Conservation (phyloP, 495 filamentous ascomycete species). For the Penicillium arizonense region DNA sequence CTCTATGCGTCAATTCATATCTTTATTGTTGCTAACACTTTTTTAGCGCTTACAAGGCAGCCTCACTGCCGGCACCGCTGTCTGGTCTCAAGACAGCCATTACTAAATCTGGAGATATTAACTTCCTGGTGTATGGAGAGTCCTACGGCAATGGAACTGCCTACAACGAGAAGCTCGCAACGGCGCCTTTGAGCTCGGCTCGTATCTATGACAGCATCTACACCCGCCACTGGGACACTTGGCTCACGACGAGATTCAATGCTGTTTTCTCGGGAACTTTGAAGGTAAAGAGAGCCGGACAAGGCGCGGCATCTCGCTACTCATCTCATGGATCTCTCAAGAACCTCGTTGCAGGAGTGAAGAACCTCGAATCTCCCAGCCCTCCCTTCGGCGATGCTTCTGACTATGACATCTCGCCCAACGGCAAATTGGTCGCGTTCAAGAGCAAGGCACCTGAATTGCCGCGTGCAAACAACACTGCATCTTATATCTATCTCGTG, state of each 20-base stretch:
- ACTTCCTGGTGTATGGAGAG: conserved; percentile 59
- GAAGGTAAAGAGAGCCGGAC: conserved; percentile 13
- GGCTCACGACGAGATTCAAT: conserved; percentile 50
- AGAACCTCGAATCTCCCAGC: conserved; percentile 45
- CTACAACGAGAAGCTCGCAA: conserved; percentile 57
- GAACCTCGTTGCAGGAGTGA: conserved; percentile 43
- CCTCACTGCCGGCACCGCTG: conserved; percentile 57
- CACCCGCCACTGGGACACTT: conserved; percentile 76
- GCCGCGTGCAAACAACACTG: conserved; percentile 37
- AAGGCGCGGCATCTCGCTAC: conserved; percentile 17
- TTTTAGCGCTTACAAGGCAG: conserved; percentile 49
- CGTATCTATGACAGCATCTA: conserved; percentile 70
- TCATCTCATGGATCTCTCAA: conserved; percentile 20
- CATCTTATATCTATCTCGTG: conserved; percentile 38
- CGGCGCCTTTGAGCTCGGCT: conserved; percentile 55
- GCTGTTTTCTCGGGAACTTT: conserved; percentile 47
- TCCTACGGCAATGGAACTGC: conserved; percentile 60
- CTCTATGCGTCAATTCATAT: neutral
- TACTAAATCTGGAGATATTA: conserved; percentile 53
- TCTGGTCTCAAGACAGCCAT: conserved; percentile 63
- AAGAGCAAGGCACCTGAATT: conserved; percentile 43
- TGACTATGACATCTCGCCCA: conserved; percentile 41
- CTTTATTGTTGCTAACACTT: neutral
- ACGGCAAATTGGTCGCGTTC: conserved; percentile 41
- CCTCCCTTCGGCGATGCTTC: conserved; percentile 40